Percentiles rank a stretch among this genome's conserved stretches.
Conservation (phyloP, 2,329 filamentous ascomycete genomes). For the Tolypocladium album region DNA sequence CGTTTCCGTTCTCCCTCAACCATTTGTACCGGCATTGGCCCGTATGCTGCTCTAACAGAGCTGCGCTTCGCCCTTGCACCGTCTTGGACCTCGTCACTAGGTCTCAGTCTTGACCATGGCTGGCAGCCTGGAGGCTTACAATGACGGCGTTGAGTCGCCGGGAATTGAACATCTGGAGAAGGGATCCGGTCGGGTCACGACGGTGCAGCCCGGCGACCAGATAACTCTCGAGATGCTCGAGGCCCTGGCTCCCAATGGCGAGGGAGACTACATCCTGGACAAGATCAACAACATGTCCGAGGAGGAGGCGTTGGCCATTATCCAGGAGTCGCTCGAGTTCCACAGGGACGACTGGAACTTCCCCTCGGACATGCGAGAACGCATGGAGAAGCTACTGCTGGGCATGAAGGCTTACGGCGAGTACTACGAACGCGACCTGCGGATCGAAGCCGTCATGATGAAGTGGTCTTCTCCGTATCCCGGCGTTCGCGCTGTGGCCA, state of each 20-base stretch:
- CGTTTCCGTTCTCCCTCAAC: not conserved
- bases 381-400: slow-evolving; percentile 25
- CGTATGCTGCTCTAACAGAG: not conserved
- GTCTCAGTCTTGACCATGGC: not conserved
- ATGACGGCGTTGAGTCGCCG: not conserved
- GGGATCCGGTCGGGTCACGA: not conserved
- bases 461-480: slow-evolving; percentile 30
- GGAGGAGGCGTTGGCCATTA: slow-evolving; percentile 28
- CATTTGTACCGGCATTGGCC: not conserved
- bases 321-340: slow-evolving; percentile 25
- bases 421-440: slow-evolving; percentile 28
- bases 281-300: slow-evolving; percentile 30
- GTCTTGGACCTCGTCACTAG: not conserved
- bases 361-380: slow-evolving; percentile 28
- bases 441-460: slow-evolving; percentile 28
- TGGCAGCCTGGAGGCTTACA: not conserved
- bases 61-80: not conserved
- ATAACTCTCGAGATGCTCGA: slow-evolving; percentile 27
- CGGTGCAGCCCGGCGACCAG: slow-evolving; percentile 18
- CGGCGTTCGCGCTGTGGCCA: slow-evolving; percentile 28
- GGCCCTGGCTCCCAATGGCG: slow-evolving; percentile 29
- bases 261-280: slow-evolving; percentile 25
- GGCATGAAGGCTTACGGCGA: slow-evolving; percentile 28
- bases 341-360: slow-evolving; percentile 34
- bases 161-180: slow-evolving; percentile 1